Evolutionary conservation across 306 rosid species (phyloP), one percentile per base, ranked within the genome.

Genomic region (Pyrus bretschneideri): DNA sequence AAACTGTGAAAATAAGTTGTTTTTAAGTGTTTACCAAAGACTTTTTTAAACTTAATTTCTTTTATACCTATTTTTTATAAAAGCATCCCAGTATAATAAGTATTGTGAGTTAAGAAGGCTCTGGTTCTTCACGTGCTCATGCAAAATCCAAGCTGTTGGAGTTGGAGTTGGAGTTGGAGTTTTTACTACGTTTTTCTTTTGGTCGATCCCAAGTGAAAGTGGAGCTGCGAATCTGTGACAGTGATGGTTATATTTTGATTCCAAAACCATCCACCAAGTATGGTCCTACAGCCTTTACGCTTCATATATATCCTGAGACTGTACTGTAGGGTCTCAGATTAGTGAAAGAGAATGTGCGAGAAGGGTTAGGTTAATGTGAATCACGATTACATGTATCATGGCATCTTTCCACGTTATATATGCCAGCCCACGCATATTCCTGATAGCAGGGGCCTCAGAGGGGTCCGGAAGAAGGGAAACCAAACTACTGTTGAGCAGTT

Each of bases 121-220:
- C 18, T 49, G 64, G 63, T 51, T 60, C 33, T 67, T 82, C 93
- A 83, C 85, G 87, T 86, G 89, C 87, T 71, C 42, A 42, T 62
- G 33, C 83, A 70, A 49, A 49, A 74, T 81, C 80, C 46, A 14
- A 52, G 69, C 18, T 51, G 70, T 73, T 63, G 70, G 81, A 72
- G 66, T 78, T 70, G 75, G 81, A 72, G 66, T 78, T 70, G 75
- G 72, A 69, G 30, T 35, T 6, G 49, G 21, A 15, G 55, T 49
- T 49, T 49, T 49, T 49, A 18, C 68, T 0, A 72, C 25, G 73
- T 40, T 63, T 68, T 69, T 29, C 54, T 25, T 42, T 49, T 49
- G 7, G 55, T 49, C 55, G 73, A 78, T 69, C 71, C 70, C 44
- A 51, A 9, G 52, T 42, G 72, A 22, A 67, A 49, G 7, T 49